phyloP scores from a whole-genome alignment of 208 protist species.

The Leishmania lainsoni region DNA sequence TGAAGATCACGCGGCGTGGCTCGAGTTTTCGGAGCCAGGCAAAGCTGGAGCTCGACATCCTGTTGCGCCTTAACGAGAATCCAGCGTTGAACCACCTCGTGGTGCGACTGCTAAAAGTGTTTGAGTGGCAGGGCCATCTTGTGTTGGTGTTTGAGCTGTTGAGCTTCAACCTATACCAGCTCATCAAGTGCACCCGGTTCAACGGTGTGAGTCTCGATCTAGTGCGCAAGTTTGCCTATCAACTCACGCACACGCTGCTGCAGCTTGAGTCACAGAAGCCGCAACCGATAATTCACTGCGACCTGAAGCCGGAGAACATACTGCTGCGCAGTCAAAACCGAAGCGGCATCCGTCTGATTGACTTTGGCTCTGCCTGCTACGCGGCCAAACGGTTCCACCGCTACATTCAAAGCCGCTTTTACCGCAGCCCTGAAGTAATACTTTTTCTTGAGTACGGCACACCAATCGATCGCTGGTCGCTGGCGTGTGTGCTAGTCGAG shows the following conservation, averaged over 20 bases:
- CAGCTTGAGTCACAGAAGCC: constrained; percentile 89
- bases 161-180: constrained; percentile 97
- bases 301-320: constrained; percentile 98
- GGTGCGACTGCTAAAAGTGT: constrained; percentile 85
- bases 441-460: constrained; percentile 93
- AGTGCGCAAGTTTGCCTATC: constrained; percentile 95
- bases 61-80: constrained; percentile 75
- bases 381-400: constrained; percentile 93
- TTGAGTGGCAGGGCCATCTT: constrained; percentile 94
- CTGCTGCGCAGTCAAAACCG: constrained; percentile 87
- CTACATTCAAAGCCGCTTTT: constrained; percentile 98
- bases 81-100: constrained; percentile 72
- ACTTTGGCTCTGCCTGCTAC: constrained; percentile 98
- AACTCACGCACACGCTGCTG: constrained; percentile 90
- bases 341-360: constrained; percentile 95
- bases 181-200: constrained; percentile 92
- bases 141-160: constrained; percentile 98
- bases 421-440: constrained; percentile 98
- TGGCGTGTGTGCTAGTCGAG: constrained; percentile 99
- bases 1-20: constrained; percentile 90
- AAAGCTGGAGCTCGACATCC: constrained; percentile 84
- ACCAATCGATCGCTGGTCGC: constrained; percentile 98
- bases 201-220: constrained; percentile 85
- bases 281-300: constrained; percentile 97
- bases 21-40: constrained; percentile 83